These are phyloP conservation scores for Syzygium malaccense DNA, from an alignment of 441 rosid genomes.

Conservation along the genomic window DNA sequence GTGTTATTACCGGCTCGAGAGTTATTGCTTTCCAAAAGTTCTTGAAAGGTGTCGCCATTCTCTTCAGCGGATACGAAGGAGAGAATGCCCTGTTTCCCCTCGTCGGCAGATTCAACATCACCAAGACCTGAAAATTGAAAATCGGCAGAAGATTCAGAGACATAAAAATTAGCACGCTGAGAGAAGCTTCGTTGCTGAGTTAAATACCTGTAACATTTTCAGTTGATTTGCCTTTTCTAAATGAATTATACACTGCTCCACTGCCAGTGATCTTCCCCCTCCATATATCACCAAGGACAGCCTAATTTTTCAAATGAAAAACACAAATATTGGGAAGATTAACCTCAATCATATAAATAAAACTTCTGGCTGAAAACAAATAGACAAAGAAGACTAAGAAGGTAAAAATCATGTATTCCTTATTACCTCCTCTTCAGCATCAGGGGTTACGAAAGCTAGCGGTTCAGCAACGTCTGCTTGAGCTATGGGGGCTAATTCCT, in stretches of 20 bases:
- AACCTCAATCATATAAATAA: neutral
- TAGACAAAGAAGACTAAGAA: neutral
- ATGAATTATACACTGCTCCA: slow-evolving; percentile 36
- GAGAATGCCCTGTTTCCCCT: slow-evolving; percentile 22
- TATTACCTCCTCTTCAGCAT: slow-evolving; percentile 68
- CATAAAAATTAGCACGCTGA: neutral
- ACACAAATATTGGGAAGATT: neutral
- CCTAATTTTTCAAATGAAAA: slow-evolving; percentile 24
- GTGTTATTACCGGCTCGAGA: slow-evolving; percentile 8
- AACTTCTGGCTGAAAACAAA: neutral
- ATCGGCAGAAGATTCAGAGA: neutral
- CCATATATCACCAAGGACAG: slow-evolving; percentile 55
- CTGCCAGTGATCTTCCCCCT: slow-evolving; percentile 63
- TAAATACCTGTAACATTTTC: slow-evolving; percentile 35
- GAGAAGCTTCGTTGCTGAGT: neutral
- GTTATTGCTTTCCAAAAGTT: slow-evolving; percentile 19
- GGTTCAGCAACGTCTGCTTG: slow-evolving; percentile 40
- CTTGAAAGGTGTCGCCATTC: slow-evolving; percentile 11
- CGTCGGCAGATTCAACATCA: slow-evolving; percentile 23
- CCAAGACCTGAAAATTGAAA: slow-evolving; percentile 20
- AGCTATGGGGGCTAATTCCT: slow-evolving; percentile 38
- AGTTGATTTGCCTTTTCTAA: slow-evolving; percentile 37
- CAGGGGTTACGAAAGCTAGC: slow-evolving; percentile 71
- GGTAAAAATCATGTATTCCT: neutral
- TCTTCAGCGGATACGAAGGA: slow-evolving; percentile 19